Conservation (phyloP, 208 protist genomes). For the Trypanosomatidae sp. region DNA sequence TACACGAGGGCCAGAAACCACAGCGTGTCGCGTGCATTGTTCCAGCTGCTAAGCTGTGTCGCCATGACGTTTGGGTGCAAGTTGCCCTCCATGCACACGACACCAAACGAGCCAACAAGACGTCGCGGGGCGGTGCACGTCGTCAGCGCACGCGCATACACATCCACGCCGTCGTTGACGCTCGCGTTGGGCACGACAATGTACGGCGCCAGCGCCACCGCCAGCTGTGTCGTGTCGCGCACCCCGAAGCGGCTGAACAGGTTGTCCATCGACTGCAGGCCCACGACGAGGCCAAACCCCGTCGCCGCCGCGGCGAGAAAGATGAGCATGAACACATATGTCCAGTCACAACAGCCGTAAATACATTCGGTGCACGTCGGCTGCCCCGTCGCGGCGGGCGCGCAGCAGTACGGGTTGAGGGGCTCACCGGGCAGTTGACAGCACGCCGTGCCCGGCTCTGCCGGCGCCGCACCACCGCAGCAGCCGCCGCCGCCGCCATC, state of each 20-base stretch:
- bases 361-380: slow-evolving; percentile 20
- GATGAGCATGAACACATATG: slow-evolving; percentile 35
- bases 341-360: slow-evolving; percentile 50
- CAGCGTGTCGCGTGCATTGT: slow-evolving; percentile 32
- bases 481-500: no score
- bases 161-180: neutral
- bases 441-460: neutral
- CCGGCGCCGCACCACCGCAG: slow-evolving; percentile 2
- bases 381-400: slow-evolving; percentile 10
- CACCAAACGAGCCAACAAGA: slow-evolving; percentile 27
- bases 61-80: slow-evolving; percentile 42
- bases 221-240: slow-evolving; percentile 12
- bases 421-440: slow-evolving; percentile 18
- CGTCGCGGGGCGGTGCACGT: slow-evolving; percentile 12
- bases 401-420: slow-evolving; percentile 44
- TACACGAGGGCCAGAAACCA: slow-evolving; percentile 67
- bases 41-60: slow-evolving; percentile 56
- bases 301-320: slow-evolving; percentile 28
- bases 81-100: slow-evolving; percentile 46
- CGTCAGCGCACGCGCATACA: no score
- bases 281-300: slow-evolving; percentile 35
- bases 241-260: slow-evolving; percentile 35
- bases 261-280: slow-evolving; percentile 22
- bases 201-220: slow-evolving; percentile 15
- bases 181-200: slow-evolving; percentile 9